Evolutionary conservation across 1,284 basidiomycete species (phyloP).

Genomic region (Mrakiaceae sp.): DNA sequence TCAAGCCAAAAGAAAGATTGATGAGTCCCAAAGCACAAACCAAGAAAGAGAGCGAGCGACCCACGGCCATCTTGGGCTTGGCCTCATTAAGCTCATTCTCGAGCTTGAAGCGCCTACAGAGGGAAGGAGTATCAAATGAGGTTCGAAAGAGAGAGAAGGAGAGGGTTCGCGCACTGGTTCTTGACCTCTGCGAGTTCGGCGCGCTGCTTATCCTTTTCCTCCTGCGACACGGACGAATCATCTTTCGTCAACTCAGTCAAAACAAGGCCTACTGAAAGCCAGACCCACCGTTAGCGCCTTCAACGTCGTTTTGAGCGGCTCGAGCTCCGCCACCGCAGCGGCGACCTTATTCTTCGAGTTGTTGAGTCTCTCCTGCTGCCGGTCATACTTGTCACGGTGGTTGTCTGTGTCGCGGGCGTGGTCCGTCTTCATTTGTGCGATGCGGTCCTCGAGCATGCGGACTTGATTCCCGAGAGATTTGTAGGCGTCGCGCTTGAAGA

Average conservation of each 20-base stretch:
- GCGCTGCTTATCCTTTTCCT: background rate
- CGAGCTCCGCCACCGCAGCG: conserved; percentile 1
- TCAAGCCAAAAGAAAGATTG: background rate
- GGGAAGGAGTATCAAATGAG: background rate
- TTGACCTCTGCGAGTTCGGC: conserved; percentile 5
- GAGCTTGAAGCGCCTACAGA: conserved; percentile 1
- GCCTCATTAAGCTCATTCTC: conserved; percentile 4
- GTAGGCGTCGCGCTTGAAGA: background rate
- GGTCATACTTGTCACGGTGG: background rate
- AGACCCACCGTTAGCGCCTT: background rate
- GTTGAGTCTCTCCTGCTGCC: background rate
- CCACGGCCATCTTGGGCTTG: conserved; percentile 7
- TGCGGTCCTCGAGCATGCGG: background rate
- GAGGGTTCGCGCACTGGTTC: background rate
- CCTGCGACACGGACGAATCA: background rate
- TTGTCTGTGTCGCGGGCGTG: background rate
- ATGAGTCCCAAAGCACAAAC: background rate
- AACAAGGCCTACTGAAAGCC: background rate
- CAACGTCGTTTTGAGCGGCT: background rate
- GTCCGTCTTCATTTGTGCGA: conserved; percentile 2
- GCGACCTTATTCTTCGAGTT: background rate
- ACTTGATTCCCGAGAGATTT: background rate
- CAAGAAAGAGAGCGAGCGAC: background rate
- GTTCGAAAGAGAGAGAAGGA: background rate
- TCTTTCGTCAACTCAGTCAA: background rate